Evolutionary conservation across 179 eudicot genomes (phyloP).

Genomic region (Amaranthus tricolor): DNA sequence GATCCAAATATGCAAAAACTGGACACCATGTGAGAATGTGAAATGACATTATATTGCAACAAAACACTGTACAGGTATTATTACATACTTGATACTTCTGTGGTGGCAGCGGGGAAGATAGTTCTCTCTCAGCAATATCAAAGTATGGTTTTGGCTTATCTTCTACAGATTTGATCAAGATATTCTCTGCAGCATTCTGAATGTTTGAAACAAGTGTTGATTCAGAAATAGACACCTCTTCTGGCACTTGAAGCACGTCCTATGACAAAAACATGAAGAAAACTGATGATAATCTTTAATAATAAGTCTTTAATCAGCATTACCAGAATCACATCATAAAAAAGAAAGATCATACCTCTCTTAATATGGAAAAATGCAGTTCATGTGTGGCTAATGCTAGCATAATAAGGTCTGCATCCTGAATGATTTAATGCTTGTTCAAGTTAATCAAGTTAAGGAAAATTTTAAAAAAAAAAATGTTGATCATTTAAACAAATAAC

Average conservation of each 20-base stretch:
- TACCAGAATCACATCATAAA: not conserved
- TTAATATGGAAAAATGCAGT: conserved; percentile 56
- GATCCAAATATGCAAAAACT: conserved; percentile 70
- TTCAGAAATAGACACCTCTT: conserved; percentile 8
- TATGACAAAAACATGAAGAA: not conserved
- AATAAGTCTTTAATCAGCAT: not conserved
- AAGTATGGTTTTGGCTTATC: conserved; percentile 3
- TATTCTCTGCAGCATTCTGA: conserved; percentile 14
- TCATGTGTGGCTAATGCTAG: conserved; percentile 72
- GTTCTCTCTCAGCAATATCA: conserved; percentile 6
- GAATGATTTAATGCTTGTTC: not conserved
- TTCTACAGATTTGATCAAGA: not conserved
- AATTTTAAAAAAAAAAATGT: not conserved
- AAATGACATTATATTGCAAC: not conserved
- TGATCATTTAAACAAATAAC: not conserved
- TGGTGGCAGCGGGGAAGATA: not conserved
- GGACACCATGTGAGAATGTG: conserved; percentile 9
- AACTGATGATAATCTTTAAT: no score
- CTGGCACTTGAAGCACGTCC: conserved; percentile 16
- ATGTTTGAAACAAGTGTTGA: conserved; percentile 1
- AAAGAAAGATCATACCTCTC: conserved; percentile 46
- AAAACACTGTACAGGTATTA: not conserved
- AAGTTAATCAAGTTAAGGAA: no score
- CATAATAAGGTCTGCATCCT: conserved; percentile 84
- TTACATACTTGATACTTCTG: conserved; percentile 18